phyloP scores from a whole-genome alignment of 345 rosid species.

The Brassica napus region Da-Ae NC_063440.1:24419001-24419500 shows the following conservation, averaged over 20 bases:
- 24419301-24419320: conserved; percentile 9
- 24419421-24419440: background rate
- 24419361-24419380: conserved; percentile 3
- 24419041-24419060: background rate
- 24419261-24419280: conserved; percentile 36
- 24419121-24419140: background rate
- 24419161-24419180: conserved; percentile 20
- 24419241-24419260: conserved; percentile 27
- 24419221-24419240: conserved; percentile 32
- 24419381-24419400: background rate
- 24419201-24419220: background rate
- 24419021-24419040: background rate
- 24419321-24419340: conserved; percentile 21
- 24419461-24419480: background rate
- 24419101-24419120: background rate
- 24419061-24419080: background rate
- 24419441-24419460: background rate
- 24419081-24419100: background rate
- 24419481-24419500: background rate
- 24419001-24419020: background rate
- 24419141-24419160: background rate
- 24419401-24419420: background rate
- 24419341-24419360: background rate
- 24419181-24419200: background rate
- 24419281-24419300: conserved; percentile 18